Percentiles rank a stretch among this genome's conserved stretches.
phyloP scores from a whole-genome alignment of 805 yeast genomes.

The Zygotorulaspora sp. region DNA sequence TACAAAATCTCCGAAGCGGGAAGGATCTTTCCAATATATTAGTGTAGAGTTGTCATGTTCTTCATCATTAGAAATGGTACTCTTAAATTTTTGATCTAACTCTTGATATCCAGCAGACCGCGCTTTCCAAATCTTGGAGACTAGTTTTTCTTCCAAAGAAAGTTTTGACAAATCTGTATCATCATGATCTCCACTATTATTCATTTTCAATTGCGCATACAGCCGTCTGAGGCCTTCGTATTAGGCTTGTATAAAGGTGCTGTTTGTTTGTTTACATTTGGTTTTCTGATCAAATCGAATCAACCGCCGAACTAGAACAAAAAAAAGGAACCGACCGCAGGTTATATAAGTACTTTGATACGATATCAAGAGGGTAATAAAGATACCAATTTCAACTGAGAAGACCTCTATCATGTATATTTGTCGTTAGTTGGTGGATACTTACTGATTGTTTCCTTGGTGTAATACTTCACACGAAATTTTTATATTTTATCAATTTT shows the following conservation, averaged over 20 bases:
- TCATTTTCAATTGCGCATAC: constrained; percentile 7
- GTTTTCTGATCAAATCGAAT: neutral
- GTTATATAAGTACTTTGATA: too few species aligned
- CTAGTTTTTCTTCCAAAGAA: constrained; percentile 61
- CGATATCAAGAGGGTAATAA: too few species aligned
- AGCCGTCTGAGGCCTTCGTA: too few species aligned
- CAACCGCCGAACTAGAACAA: constrained; percentile 1
- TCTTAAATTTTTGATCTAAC: constrained; percentile 47
- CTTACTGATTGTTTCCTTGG: too few species aligned
- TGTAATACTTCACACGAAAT: too few species aligned
- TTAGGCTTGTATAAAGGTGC: too few species aligned
- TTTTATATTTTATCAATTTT: too few species aligned
- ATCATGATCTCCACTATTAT: constrained; percentile 25
- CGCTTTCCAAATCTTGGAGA: constrained; percentile 83
- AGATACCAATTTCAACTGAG: too few species aligned
- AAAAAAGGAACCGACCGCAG: too few species aligned
- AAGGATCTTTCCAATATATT: constrained; percentile 47
- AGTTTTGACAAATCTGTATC: constrained; percentile 60
- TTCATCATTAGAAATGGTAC: constrained; percentile 26
- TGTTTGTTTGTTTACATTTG: constrained; percentile 9
- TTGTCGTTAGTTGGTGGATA: too few species aligned
- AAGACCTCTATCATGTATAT: too few species aligned
- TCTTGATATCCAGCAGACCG: constrained; percentile 78
- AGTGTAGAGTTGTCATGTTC: constrained; percentile 9
- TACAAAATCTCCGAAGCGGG: constrained; percentile 52